Evolutionary conservation across 371 early-diverging fungal genomes (phyloP), one percentile per base, ranked within the genome.

Genomic region (Zychaea mexicana): DNA sequence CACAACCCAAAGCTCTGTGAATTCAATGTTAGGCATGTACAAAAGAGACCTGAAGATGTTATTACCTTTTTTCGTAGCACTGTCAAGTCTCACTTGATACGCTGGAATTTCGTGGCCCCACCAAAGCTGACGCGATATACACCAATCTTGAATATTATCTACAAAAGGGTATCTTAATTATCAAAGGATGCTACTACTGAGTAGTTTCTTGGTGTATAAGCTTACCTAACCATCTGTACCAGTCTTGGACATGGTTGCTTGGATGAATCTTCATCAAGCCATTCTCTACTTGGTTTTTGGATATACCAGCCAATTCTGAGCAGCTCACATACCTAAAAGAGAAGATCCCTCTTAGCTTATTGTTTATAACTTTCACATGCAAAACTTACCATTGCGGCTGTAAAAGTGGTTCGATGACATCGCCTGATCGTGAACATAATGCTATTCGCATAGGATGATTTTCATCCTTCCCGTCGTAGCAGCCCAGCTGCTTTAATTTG

Each of bases 21-120:
- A 46, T 57, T 69, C 69, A 68, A n/a, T n/a, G n/a, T n/a, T n/a
- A n/a, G n/a, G n/a, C n/a, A n/a, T n/a, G n/a, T 49, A 59, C 55
- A 12, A 64, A 46, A 8, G 19, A 49, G 26, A 19, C 19, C 28
- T 49, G 15, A 19, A 5, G 13, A 54, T 54, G 32, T 39, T 32
- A 3, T 15, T 24, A 53, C 26, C 53, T 36, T 64, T 56, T 28
- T 52, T 24, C 6, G 27, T 31, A 15, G 17, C 68, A 31, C 73
- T 82, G 39, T 76, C 72, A 56, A 92, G 74, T 33, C 72, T 70
- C 49, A 96, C 76, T 30, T 84, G 86, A 79, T 98, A 99, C 2
- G 98, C 98, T n/a, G 99, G 99, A 62, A 99, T 92, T 53, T 94
- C 88, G 71, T 99, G 99, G 17, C 99, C 99, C 99, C 99, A 99